Evolutionary conservation across 805 yeast genomes (phyloP), one percentile per base, ranked within the genome.

Genomic region (Candida hungchunana): DNA sequence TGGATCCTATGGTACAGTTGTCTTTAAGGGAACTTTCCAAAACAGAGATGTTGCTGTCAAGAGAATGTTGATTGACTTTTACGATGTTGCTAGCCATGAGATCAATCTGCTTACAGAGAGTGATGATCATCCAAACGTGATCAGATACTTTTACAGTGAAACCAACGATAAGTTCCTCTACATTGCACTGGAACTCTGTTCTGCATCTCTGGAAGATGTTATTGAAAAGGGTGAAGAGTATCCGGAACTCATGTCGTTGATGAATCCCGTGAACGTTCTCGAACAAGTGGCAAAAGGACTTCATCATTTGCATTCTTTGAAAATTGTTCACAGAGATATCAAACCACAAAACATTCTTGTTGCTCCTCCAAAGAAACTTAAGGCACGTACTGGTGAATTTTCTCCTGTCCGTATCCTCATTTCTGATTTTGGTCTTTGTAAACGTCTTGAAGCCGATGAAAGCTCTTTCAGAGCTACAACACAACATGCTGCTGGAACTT

Each of bases 1-100:
- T 56, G 98, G 98, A 1, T 86, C 96, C 1, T 96, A 89, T 49
- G 98, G 98, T 18, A 93, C 98, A 0, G 87, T 90, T 19, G 98
- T 93, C 1, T 87, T 78, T 55, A 77, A 81, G 54, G 98, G 98
- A 1, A 73, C 76, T 5, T 93, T 89, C 62, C 96, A 90, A 54
- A 81, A 78, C 47, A 71, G 98, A 38, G 96, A 95, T 1, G 98
- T 93, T 6, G 98, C 98, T 0, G 94, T 93, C 6, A 93, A 93
- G 58, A 66, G 97, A 50, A 85, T 93, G 95, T 65, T 93, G 35
- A 69, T 89, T 24, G 96, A 89, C 55, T 93, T 89, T 53, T 90
- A 84, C 59, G 97, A 93, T 52, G 77, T 90, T 39, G 97, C 97
- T 2, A 80, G 87, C 7, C 95, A 86, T 48, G 98, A 90, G 53